phyloP scores from a whole-genome alignment of 441 rosid genomes.

The Syzygium syzygioides region DNA sequence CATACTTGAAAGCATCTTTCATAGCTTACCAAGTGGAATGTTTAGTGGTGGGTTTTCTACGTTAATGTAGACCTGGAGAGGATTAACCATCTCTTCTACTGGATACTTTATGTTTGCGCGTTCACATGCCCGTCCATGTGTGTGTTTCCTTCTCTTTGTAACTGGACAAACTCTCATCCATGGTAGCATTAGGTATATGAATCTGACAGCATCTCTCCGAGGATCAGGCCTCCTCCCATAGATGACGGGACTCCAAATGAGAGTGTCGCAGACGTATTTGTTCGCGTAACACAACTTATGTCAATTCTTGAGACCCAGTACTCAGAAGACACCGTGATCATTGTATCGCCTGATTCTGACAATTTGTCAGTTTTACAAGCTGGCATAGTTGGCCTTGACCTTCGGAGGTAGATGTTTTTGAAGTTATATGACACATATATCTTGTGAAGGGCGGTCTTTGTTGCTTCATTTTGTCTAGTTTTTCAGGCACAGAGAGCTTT shows the following conservation, averaged over 20 bases:
- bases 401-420: constrained; percentile 43
- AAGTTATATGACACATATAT: background rate
- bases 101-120: background rate
- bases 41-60: background rate
- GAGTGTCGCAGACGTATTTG: constrained; percentile 82
- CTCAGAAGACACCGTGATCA: constrained; percentile 63
- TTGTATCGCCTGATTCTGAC: constrained; percentile 93
- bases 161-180: background rate
- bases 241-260: constrained; percentile 91
- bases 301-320: constrained; percentile 91
- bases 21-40: background rate
- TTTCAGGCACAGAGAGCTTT: constrained; percentile 74
- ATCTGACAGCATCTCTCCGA: constrained; percentile 65
- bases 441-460: background rate
- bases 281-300: constrained; percentile 90
- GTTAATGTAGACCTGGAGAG: background rate
- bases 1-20: background rate
- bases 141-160: background rate
- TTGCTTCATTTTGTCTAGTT: background rate
- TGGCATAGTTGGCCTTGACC: constrained; percentile 79
- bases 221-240: constrained; percentile 81
- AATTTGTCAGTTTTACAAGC: constrained; percentile 80
- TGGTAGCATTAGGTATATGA: constrained; percentile 54
- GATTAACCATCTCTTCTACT: background rate
- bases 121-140: background rate